These are phyloP conservation scores for Myxozyma melibiosi DNA, from an alignment of 805 yeast species.

Conservation along the genomic window DNA sequence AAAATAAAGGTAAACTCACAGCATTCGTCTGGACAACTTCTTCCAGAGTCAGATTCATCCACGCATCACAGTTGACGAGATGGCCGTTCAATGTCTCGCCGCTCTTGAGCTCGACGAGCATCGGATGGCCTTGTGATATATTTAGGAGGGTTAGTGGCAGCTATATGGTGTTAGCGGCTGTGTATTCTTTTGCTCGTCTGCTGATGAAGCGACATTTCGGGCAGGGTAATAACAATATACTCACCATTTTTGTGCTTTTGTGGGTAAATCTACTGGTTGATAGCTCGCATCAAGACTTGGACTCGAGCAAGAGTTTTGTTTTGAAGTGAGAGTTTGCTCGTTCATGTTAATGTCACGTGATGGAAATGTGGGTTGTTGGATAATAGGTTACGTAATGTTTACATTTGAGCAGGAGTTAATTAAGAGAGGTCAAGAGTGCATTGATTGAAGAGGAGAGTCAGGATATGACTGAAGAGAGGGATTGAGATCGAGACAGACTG, in stretches of 20 bases:
- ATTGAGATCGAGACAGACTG: no score
- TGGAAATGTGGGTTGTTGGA: no score
- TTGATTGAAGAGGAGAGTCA: neutral
- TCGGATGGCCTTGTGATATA: constrained; percentile 84
- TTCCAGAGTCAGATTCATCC: constrained; percentile 89
- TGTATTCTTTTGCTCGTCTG: neutral
- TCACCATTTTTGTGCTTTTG: neutral
- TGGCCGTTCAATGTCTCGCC: constrained; percentile 89
- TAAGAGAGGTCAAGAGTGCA: no score
- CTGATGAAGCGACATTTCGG: neutral
- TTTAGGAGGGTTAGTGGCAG: constrained; percentile 89
- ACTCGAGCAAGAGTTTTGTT: no score
- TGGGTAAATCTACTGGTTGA: no score
- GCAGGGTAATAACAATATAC: neutral
- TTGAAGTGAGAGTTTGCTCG: no score
- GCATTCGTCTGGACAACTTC: constrained; percentile 68
- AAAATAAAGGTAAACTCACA: constrained; percentile 8
- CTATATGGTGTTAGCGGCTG: no score
- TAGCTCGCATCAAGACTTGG: no score
- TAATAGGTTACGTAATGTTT: no score
- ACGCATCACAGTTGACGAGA: constrained; percentile 81
- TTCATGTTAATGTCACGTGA: no score
- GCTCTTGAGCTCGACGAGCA: constrained; percentile 85
- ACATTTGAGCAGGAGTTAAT: no score
- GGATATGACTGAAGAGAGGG: neutral